Percentiles rank a stretch among this genome's conserved stretches.
Conservation (phyloP, 441 rosid species). For the Eutrema salsugineum region DNA sequence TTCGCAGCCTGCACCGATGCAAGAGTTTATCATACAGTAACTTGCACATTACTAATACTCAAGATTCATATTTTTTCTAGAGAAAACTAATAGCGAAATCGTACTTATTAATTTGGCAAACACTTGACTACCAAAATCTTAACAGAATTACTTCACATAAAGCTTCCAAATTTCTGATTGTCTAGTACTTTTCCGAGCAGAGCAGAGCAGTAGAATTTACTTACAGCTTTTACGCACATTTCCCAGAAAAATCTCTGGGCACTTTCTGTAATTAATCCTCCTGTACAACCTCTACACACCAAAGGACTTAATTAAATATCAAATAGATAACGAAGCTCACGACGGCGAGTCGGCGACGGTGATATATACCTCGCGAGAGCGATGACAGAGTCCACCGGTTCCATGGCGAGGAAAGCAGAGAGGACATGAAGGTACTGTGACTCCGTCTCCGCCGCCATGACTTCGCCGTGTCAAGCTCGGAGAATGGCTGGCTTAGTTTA, state of each 20-base stretch:
- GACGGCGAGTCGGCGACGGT: neutral
- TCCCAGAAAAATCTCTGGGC: slow-evolving; percentile 78
- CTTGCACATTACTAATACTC: neutral
- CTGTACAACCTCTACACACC: slow-evolving; percentile 47
- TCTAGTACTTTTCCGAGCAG: neutral
- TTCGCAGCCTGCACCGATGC: slow-evolving; percentile 41
- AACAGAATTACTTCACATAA: neutral
- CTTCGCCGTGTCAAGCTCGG: slow-evolving; percentile 25
- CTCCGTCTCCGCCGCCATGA: slow-evolving; percentile 35
- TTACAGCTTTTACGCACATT: slow-evolving; percentile 50
- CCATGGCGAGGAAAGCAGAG: slow-evolving; percentile 82
- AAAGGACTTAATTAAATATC: neutral
- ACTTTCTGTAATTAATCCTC: slow-evolving; percentile 51
- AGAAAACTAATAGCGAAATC: neutral
- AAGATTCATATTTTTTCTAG: neutral
- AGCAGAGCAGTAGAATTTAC: slow-evolving; percentile 7
- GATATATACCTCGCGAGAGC: slow-evolving; percentile 48
- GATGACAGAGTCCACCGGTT: slow-evolving; percentile 50
- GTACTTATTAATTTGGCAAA: neutral
- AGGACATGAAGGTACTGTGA: slow-evolving; percentile 49
- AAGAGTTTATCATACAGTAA: neutral
- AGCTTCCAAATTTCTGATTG: neutral
- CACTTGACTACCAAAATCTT: neutral
- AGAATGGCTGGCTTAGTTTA: neutral
- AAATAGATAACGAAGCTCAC: slow-evolving; percentile 1